Conservation (phyloP, 2,329 filamentous ascomycete species). For the Colletotrichum sp. region DNA sequence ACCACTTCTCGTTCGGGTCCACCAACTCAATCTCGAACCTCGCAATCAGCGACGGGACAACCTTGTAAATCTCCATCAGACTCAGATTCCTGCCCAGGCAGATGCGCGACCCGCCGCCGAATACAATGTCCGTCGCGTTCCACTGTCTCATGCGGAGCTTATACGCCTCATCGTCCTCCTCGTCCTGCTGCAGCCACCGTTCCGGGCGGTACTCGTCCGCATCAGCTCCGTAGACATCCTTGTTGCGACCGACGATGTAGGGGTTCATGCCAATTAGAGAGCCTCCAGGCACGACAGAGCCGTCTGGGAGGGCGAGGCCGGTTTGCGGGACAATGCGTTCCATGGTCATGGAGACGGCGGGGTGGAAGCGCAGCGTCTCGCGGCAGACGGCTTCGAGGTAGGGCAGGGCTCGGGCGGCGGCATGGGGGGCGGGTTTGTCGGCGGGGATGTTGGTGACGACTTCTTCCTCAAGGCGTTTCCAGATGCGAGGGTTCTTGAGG, state of each 20-base stretch:
- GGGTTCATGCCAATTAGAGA: conserved; percentile 47
- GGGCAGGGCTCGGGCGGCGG: conserved; percentile 33
- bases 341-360: conserved; percentile 50
- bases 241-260: conserved; percentile 43
- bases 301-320: conserved; percentile 41
- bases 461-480: conserved; percentile 38
- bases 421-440: conserved; percentile 22
- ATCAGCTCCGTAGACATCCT: conserved; percentile 47
- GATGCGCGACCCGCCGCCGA: conserved; percentile 43
- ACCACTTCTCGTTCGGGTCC: conserved; percentile 27
- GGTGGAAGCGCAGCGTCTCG: conserved; percentile 56
- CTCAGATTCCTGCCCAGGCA: conserved; percentile 43
- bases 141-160: conserved; percentile 37
- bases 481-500: conserved; percentile 33
- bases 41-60: conserved; percentile 46
- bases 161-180: conserved; percentile 36
- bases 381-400: conserved; percentile 58
- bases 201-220: conserved; percentile 50
- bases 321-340: conserved; percentile 53
- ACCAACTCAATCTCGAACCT: conserved; percentile 43
- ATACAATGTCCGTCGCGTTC: conserved; percentile 41
- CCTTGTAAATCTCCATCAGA: conserved; percentile 38
- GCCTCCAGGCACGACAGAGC: conserved; percentile 38
- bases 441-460: conserved; percentile 25
- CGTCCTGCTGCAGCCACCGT: conserved; percentile 46